A percentile compares a stretch with the other conserved stretches of the same genome.
phyloP scores from a whole-genome alignment of 2,329 filamentous ascomycete genomes.

The Talaromyces sp. region DNA sequence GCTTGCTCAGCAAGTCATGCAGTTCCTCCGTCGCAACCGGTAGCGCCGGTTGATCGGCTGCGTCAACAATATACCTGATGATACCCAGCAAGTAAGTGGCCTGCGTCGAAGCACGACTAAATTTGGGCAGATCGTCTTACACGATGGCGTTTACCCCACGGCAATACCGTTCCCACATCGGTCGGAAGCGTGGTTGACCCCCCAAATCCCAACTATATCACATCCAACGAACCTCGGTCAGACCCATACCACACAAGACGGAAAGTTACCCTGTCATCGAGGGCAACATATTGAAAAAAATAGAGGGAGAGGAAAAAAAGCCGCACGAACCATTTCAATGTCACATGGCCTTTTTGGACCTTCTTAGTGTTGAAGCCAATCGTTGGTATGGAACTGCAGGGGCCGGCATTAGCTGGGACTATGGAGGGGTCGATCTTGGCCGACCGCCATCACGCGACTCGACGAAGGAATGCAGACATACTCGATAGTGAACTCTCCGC shows the following conservation, averaged over 20 bases:
- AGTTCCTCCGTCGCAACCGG: constrained; percentile 87
- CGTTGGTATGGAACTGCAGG: constrained; percentile 84
- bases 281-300: constrained; percentile 6
- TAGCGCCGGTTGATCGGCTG: constrained; percentile 75
- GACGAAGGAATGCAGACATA: constrained; percentile 48
- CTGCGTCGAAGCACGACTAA: background rate
- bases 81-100: background rate
- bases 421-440: constrained; percentile 4
- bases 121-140: constrained; percentile 39
- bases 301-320: background rate
- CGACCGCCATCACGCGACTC: constrained; percentile 3
- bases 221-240: background rate
- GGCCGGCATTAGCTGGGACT: constrained; percentile 16
- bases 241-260: background rate
- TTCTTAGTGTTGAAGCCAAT: constrained; percentile 99
- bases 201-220: constrained; percentile 79
- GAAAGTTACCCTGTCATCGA: constrained; percentile 15
- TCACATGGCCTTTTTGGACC: constrained; percentile 96
- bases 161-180: constrained; percentile 99
- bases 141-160: constrained; percentile 96
- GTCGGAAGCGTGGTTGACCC: constrained; percentile 91
- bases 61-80: constrained; percentile 87
- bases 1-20: constrained; percentile 79
- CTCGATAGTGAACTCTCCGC: constrained; percentile 98
- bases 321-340: constrained; percentile 78